Evolutionary conservation across 169 alveolate genomes (phyloP), one percentile per base, ranked within the genome.

Genomic region (Plasmodium malariae): DNA sequence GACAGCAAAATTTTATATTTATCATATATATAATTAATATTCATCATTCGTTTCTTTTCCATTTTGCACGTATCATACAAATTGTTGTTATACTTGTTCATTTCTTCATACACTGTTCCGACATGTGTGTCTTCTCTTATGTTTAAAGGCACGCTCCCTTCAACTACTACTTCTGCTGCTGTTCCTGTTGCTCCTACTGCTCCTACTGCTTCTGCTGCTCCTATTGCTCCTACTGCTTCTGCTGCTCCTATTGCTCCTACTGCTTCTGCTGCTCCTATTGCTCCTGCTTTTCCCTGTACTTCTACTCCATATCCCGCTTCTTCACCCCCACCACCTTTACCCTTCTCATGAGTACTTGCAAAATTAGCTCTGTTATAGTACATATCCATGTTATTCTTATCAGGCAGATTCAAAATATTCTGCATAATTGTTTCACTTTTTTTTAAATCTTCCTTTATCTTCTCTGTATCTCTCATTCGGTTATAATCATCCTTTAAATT

Each of bases 1-100:
- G 45, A 40, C 4, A 65, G n/a, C n/a, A 86, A 57, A 26, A 86
- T 69, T 28, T 86, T 86, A 73, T 86, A 86, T 30, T 86, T 86
- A 43, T 86, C 69, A 49, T 86, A 86, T 0, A 86, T 63, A 26
- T 49, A 55, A 54, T 72, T 86, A 19, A 59, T 55, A 26, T 70
- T 78, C 37, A 32, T 69, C 55, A 21, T 3, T 69, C 34, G 49
- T 19, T 26, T 68, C 11, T 59, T 54, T 54, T 65, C 85, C 34
- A 70, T 19, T 28, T 36, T 65, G 2, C n/a, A 40, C n/a, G 3
- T 43, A 5, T 30, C 51, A 30, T n/a, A 55, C 12, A 28, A 26
- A 51, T 65, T 57, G n/a, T 45, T 57, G 26, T 83, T 26, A 17
- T 67, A 19, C n/a, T 45, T 63, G 32, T 12, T 37, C 71, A 49